Evolutionary conservation across 2,329 filamentous ascomycete genomes (phyloP).

Genomic region (Xylariaceae sp.): DNA sequence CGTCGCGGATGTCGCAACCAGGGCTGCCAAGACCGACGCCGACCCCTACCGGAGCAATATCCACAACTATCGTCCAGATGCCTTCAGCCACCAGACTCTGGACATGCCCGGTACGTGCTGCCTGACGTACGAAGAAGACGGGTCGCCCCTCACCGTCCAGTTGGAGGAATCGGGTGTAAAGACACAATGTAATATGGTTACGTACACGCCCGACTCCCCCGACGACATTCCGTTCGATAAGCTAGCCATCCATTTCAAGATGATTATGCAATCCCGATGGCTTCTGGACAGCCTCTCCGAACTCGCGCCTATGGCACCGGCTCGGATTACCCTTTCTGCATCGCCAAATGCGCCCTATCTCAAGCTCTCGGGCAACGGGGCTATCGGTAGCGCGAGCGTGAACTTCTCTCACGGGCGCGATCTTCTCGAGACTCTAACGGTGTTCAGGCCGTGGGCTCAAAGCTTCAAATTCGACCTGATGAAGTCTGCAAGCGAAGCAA

Average conservation of each 20-base stretch:
- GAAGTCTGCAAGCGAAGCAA: constrained; percentile 82
- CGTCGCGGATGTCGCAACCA: constrained; percentile 62
- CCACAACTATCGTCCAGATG: constrained; percentile 59
- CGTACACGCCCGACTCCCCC: constrained; percentile 69
- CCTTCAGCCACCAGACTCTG: constrained; percentile 77
- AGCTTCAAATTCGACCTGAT: constrained; percentile 84
- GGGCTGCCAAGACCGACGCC: constrained; percentile 52
- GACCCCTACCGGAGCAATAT: constrained; percentile 58
- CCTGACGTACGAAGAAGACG: constrained; percentile 68
- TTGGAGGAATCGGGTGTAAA: constrained; percentile 82
- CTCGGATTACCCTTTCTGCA: constrained; percentile 62
- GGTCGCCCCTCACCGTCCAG: constrained; percentile 75
- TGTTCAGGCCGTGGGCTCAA: constrained; percentile 56
- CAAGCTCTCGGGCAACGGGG: constrained; percentile 60
- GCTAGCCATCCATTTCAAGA: constrained; percentile 76
- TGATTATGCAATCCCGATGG: constrained; percentile 80
- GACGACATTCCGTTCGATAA: constrained; percentile 87
- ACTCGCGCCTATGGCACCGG: constrained; percentile 64
- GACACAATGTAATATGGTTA: constrained; percentile 84
- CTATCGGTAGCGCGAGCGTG: constrained; percentile 58
- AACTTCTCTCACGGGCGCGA: constrained; percentile 60
- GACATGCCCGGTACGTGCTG: constrained; percentile 83
- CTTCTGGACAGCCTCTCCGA: constrained; percentile 69
- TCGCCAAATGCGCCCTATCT: constrained; percentile 64
- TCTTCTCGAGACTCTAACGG: constrained; percentile 69